Evolutionary conservation across 306 rosid species (phyloP), one percentile per base, ranked within the genome.

Genomic region (Prosopis cineraria): DNA sequence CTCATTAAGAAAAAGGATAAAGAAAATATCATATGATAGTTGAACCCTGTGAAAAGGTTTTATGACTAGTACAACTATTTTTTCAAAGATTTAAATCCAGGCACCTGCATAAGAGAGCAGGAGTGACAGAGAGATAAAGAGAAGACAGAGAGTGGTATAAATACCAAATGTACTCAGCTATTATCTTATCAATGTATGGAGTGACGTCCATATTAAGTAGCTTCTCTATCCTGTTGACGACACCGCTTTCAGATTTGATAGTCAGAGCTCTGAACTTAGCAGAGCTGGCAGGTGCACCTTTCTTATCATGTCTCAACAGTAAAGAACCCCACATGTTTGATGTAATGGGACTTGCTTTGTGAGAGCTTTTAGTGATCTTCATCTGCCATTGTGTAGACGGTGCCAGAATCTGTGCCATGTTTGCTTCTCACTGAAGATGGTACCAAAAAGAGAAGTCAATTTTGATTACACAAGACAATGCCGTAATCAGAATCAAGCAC

Each of bases 91-190:
- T 20, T 20, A 53, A 53, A 7, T 53, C 30, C 60, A 53, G 25
- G 14, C 29, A 53, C 25, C 0, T 53, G 29, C 29, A 9, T 53
- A 20, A 27, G 65, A 58, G 36, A 27, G 65, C 17, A 25, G 9
- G 31, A 29, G 19, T 4, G n/a, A 12, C 36, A 24, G 33, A 24
- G 63, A 22, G 1, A 53, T 30, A 24, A 1, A 30, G 7, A 39
- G 39, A 77, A 14, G 48, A 72, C 50, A 66, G 0, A 41, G 52
- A 24, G 70, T 20, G 66, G 63, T 37, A 41, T 50, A 59, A 72
- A 53, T 90, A 96, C 99, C 99, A 96, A 72, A 96, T 96, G 89
- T 96, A 93, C 78, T 96, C 99, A 40, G 99, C 99, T 80, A 96
- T 96, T 75, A 96, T 91, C 80, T 73, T 93, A 84, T 96, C 91